phyloP scores from a whole-genome alignment of 108 stramenopile genomes.

The Pseudonitzschia delicatissima region DNA sequence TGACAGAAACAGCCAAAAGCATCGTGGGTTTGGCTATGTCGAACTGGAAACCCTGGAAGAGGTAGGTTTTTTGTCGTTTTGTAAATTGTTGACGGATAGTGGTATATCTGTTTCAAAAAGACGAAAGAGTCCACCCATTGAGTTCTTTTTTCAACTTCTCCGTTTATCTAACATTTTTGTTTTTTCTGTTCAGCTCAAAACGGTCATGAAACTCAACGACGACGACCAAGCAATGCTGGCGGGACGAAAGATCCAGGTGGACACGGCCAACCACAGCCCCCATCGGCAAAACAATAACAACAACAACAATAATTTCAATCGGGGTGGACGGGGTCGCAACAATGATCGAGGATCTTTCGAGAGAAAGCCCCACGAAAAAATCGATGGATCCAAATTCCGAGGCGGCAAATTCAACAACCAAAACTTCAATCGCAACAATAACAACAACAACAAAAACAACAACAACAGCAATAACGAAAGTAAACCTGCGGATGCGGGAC shows the following conservation, averaged over 20 bases:
- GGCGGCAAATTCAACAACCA: conserved; percentile 39
- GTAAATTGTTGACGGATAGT: not conserved
- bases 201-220: conserved; percentile 34
- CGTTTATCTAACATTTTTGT: not conserved
- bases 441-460: not conserved
- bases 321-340: not conserved
- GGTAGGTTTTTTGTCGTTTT: conserved; percentile 22
- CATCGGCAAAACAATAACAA: conserved; percentile 16
- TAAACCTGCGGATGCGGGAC: not conserved
- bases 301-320: conserved; percentile 14
- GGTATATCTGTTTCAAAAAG: not conserved
- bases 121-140: not conserved
- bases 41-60: conserved; percentile 50
- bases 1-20: conserved; percentile 17
- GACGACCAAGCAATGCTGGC: conserved; percentile 29
- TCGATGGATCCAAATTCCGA: conserved; percentile 52
- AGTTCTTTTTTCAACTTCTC: not conserved
- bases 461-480: not conserved
- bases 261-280: conserved; percentile 41
- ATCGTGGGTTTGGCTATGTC: conserved; percentile 56
- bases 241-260: conserved; percentile 66
- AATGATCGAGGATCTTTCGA: conserved; percentile 5
- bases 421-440: not conserved
- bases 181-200: conserved; percentile 44
- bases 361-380: not conserved